Evolutionary conservation across 1,284 basidiomycete genomes (phyloP), one percentile per base, ranked within the genome.

Genomic region (Thecaphora frezii): DNA sequence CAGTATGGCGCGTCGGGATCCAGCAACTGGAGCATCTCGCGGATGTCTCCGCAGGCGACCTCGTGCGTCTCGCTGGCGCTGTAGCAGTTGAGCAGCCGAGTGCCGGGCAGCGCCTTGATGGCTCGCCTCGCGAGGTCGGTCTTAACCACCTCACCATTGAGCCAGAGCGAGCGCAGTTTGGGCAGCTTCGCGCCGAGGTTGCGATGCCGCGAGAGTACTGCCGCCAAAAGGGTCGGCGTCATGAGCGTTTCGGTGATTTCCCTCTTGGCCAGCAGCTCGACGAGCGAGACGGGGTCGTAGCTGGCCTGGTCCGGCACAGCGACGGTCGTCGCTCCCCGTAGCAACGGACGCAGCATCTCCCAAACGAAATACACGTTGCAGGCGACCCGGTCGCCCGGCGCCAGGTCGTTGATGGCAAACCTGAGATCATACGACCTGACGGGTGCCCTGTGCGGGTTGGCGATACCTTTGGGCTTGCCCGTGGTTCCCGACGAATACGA

Each of bases 301-400:
- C 68, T 71, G 24, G 68, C 48, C 22, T 61, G 53, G 50, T 78
- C 76, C 38, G 76, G 72, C 12, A 78, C 69, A 22, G 72, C 76
- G 22, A 74, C 57, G 8, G 71, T 71, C 23, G 76, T 77, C 19
- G 76, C 76, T 1, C 76, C 76, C 23, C 73, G 62, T 23, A 78
- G 46, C 22, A 78, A 61, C 9, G 76, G 76, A 26, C 76, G 63
- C 21, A 78, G 60, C 53, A 78, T 77, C 54, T 78, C 76, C 76
- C 76, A 78, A 40, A 78, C 51, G 51, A 78, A 77, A 55, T 74
- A 78, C 56, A 78, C 76, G 40, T 78, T 78, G 58, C 76, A 77
- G 28, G 76, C 76, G 9, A 78, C 76, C 14, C 76, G 64, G 45
- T 78, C 76, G 28, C 50, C 49, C 4, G 73, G 60, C 7, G 42